phyloP scores from a whole-genome alignment of 371 early-diverging fungal genomes.

The Chytridiales sp. region DNA sequence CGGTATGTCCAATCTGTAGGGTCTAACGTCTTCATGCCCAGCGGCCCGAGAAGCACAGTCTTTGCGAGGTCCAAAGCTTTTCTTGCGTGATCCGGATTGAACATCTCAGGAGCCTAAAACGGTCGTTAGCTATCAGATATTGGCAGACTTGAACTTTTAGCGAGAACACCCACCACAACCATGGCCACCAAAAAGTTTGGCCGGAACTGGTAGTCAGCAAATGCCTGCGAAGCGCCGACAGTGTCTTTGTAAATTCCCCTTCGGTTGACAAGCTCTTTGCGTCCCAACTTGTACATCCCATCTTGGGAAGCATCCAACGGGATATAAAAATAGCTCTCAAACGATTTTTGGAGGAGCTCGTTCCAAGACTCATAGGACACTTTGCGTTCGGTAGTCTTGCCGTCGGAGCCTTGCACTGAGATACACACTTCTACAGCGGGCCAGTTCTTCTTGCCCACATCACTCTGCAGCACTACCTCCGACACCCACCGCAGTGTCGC shows the following conservation, averaged over 20 bases:
- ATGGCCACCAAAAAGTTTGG: conserved; percentile 92
- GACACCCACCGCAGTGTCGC: conserved; percentile 76
- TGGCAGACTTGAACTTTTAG: neutral
- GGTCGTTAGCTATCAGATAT: neutral
- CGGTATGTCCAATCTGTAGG: conserved; percentile 87
- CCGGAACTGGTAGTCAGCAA: conserved; percentile 88
- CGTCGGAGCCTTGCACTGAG: too few species aligned
- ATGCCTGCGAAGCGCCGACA: conserved; percentile 65
- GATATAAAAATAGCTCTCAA: conserved; percentile 87
- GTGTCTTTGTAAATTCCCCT: conserved; percentile 97
- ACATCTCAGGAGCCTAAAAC: conserved; percentile 84
- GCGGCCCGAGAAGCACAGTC: conserved; percentile 73
- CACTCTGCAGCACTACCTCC: conserved; percentile 24
- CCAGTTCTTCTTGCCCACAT: conserved; percentile 24
- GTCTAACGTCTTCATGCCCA: conserved; percentile 93
- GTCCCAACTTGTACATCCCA: conserved; percentile 58
- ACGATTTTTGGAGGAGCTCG: conserved; percentile 69
- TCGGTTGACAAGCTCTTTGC: conserved; percentile 68
- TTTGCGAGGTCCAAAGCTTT: conserved; percentile 65
- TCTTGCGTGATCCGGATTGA: conserved; percentile 71
- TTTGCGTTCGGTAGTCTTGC: too few species aligned
- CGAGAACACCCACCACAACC: conserved; percentile 58
- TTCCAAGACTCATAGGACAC: conserved; percentile 78
- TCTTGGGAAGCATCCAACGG: conserved; percentile 66
- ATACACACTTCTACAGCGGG: too few species aligned